Conservation (phyloP, 2,329 filamentous ascomycete species). For the Aciculosporium take region DNA sequence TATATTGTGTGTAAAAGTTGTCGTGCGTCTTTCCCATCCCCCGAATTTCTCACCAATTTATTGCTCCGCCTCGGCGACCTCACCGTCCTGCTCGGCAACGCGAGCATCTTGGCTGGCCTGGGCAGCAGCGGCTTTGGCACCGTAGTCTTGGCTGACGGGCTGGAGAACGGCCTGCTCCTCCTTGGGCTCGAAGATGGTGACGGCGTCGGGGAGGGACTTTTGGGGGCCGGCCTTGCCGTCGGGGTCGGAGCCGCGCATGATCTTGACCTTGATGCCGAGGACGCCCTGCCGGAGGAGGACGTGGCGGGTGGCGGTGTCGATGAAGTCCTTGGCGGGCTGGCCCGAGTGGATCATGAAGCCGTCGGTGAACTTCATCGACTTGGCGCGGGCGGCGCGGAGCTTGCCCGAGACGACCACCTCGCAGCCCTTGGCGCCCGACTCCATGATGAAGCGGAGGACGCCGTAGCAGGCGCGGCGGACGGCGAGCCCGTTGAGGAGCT, state of each 20-base stretch:
- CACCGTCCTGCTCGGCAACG: constrained; percentile 42
- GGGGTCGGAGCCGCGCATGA: constrained; percentile 99
- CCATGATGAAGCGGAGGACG: constrained; percentile 99
- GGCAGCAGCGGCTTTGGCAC: constrained; percentile 70
- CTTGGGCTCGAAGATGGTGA: constrained; percentile 99
- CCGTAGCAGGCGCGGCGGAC: constrained; percentile 98
- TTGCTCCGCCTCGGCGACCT: constrained; percentile 33
- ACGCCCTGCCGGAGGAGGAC: constrained; percentile 99
- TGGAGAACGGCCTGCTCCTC: constrained; percentile 92
- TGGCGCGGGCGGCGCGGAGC: constrained; percentile 95
- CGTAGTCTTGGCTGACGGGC: constrained; percentile 97
- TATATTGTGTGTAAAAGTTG: too few relatives aligned
- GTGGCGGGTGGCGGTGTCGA: constrained; percentile 96
- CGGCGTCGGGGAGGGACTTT: constrained; percentile 94
- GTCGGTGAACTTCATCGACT: constrained; percentile 99
- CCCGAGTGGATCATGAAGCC: constrained; percentile 99
- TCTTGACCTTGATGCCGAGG: constrained; percentile 99
- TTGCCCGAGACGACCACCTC: constrained; percentile 99
- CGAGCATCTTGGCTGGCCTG: constrained; percentile 49
- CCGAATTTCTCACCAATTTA: constrained; percentile 15
- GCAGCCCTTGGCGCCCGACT: constrained; percentile 98
- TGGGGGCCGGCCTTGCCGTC: constrained; percentile 97
- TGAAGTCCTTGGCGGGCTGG: constrained; percentile 99
- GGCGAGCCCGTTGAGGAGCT: constrained; percentile 98
- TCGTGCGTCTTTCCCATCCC: not conserved